A percentile compares a stretch with the other conserved stretches of the same genome.
Conservation (phyloP, 768 basidiomycete genomes). For the Exidia glandulosa region DNA sequence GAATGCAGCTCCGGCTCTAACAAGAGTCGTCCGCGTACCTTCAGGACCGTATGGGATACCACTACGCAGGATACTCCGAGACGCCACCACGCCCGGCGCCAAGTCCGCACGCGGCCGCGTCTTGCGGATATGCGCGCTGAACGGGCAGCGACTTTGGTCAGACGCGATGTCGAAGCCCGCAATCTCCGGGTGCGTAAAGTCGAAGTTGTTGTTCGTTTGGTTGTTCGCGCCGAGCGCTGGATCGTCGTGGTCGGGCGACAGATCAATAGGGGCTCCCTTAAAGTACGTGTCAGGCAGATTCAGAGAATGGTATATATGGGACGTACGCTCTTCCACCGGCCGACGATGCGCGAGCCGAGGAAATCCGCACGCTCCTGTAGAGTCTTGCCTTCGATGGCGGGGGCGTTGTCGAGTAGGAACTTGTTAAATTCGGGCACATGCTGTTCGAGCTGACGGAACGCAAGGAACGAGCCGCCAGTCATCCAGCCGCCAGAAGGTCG, state of each 20-base stretch:
- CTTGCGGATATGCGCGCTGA: constrained; percentile 26
- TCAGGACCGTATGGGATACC: constrained; percentile 28
- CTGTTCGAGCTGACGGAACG: constrained; percentile 21
- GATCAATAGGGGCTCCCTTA: constrained; percentile 18
- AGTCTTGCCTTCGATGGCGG: constrained; percentile 10
- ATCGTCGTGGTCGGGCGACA: constrained; percentile 16
- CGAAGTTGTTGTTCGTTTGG: constrained; percentile 19
- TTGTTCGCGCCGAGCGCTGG: constrained; percentile 16
- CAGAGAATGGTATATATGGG: constrained; percentile 14
- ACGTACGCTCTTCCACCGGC: constrained; percentile 22
- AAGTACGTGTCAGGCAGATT: background rate
- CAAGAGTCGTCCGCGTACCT: constrained; percentile 1
- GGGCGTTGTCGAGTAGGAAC: constrained; percentile 15
- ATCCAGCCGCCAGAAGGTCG: constrained; percentile 23
- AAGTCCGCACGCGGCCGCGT: constrained; percentile 28
- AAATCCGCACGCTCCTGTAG: constrained; percentile 21
- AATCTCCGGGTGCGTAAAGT: constrained; percentile 9
- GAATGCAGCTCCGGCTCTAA: background rate
- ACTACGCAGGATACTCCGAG: constrained; percentile 21
- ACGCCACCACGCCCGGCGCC: background rate
- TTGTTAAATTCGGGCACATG: constrained; percentile 24
- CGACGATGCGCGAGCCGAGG: constrained; percentile 22
- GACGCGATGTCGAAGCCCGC: constrained; percentile 14
- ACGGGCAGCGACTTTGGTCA: constrained; percentile 19
- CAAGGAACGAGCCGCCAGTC: constrained; percentile 20